Base-by-base conservation (phyloP, 2,329 filamentous ascomycete species). In the Phoma herbarum region DNA sequence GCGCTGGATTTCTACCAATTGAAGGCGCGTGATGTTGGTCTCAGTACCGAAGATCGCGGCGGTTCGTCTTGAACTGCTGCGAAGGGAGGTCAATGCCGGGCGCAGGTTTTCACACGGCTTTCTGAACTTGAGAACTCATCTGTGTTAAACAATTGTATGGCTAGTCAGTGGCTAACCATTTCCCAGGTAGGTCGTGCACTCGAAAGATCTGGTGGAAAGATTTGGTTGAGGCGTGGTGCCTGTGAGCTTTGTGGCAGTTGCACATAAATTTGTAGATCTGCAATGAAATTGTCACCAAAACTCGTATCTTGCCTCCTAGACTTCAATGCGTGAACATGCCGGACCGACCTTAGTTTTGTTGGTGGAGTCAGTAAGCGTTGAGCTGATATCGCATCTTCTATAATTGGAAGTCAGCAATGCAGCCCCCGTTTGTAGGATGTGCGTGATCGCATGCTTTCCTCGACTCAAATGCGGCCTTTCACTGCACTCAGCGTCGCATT, bases 71-170 rank as follows among this genome's bases (percentile, higher is more conserved):
- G 76, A 84, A 79, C 74, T 77, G 73, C 73, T 65, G 69, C 72
- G 73, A 68, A 75, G 71, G 75, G 78, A 75, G 80, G 84, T 86
- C 56, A 54, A 59, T 25, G 56, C 39, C 86, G 86, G 87, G 76
- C 76, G 80, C 75, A 79, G 81, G 83, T 89, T 83, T 90, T 88
- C 85, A 69, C 41, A 78, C 85, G 87, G 86, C 88, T 85, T 80
- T 86, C 87, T 89, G 85, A 86, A 79, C 78, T 25, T 42, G 58
- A 49, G 53, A 61, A 61, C 5, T 23, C 54, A 22, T 49, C 35
- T 39, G 45, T 43, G 26, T 65, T 52, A 35, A 47, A 23, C 42
- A 44, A 41, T 5, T 29, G 20, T 10, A 33, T 43, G 49, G 46
- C 26, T 47, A 33, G 59, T 59, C 56, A 56, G 61, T 23, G 35